Conservation (phyloP, 805 yeast genomes). For the Metschnikowia chrysomelidarum region DNA sequence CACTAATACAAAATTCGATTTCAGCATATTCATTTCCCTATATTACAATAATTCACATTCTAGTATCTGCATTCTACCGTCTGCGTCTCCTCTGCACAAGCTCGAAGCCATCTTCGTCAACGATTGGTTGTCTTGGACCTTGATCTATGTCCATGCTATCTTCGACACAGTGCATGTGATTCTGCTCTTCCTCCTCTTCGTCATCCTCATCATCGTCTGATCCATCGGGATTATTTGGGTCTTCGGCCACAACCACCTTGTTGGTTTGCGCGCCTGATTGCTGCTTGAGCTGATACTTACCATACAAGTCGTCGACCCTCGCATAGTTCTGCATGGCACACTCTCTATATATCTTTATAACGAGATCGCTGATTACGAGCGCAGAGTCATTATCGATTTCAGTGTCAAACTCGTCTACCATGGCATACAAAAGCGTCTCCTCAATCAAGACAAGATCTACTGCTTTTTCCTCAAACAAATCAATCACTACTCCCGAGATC, state of each 20-base stretch:
- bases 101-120: constrained; percentile 88
- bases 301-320: constrained; percentile 58
- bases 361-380: constrained; percentile 62
- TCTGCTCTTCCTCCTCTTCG: constrained; percentile 44
- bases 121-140: constrained; percentile 38
- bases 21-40: constrained; percentile 4
- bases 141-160: constrained; percentile 34
- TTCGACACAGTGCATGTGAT: constrained; percentile 15
- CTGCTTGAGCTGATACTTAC: constrained; percentile 56
- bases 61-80: constrained; percentile 24
- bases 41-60: constrained; percentile 2
- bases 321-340: constrained; percentile 53
- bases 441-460: constrained; percentile 81
- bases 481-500: constrained; percentile 81
- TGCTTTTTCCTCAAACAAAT: constrained; percentile 62
- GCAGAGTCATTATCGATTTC: constrained; percentile 89
- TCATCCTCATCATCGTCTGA: constrained; percentile 46
- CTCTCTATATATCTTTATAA: constrained; percentile 65
- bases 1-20: not conserved
- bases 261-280: constrained; percentile 26
- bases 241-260: constrained; percentile 50
- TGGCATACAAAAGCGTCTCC: constrained; percentile 79
- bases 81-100: constrained; percentile 67
- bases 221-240: constrained; percentile 61
- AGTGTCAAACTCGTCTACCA: constrained; percentile 94